Percentiles rank a stretch among this genome's conserved stretches.
Conservation (phyloP, 768 basidiomycete species). For the Tephrocybe rancida region DNA sequence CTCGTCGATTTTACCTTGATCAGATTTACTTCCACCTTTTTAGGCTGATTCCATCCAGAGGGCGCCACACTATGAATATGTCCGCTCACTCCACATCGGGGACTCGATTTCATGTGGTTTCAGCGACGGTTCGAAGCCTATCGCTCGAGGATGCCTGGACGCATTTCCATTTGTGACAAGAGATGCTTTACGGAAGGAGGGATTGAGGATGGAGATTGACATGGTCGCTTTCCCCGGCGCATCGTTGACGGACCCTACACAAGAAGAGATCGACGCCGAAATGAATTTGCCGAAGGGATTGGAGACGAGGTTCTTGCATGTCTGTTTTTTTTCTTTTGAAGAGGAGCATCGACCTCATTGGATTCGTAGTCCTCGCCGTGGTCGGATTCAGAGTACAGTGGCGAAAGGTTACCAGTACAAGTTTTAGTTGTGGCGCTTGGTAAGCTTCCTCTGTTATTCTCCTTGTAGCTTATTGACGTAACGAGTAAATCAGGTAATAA, state of each 20-base stretch:
- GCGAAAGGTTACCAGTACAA: neutral
- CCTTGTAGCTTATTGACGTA: neutral
- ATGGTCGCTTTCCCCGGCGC: slow-evolving; percentile 9
- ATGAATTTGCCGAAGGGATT: slow-evolving; percentile 1
- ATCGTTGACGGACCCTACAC: slow-evolving; percentile 5
- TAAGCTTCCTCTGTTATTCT: neutral
- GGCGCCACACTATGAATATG: neutral
- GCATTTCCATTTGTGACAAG: slow-evolving; percentile 9
- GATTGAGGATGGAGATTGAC: slow-evolving; percentile 6
- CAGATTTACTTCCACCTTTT: neutral
- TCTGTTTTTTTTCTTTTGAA: neutral
- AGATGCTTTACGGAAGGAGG: slow-evolving; percentile 9
- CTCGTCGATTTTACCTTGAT: neutral
- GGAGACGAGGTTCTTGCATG: neutral
- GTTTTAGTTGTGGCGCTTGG: slow-evolving; percentile 7
- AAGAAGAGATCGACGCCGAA: neutral
- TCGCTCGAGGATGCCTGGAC: slow-evolving; percentile 11
- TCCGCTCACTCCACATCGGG: neutral
- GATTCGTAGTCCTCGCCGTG: slow-evolving; percentile 2
- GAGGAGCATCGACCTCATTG: neutral
- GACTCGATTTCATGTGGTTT: slow-evolving; percentile 13
- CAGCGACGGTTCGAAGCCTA: slow-evolving; percentile 2
- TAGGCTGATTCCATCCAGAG: neutral
- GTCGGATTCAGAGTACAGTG: neutral
- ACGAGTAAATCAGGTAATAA: slow-evolving; percentile 4